phyloP scores from a whole-genome alignment of 2,329 filamentous ascomycete species.

The Thielaviopsis euricoi region DNA sequence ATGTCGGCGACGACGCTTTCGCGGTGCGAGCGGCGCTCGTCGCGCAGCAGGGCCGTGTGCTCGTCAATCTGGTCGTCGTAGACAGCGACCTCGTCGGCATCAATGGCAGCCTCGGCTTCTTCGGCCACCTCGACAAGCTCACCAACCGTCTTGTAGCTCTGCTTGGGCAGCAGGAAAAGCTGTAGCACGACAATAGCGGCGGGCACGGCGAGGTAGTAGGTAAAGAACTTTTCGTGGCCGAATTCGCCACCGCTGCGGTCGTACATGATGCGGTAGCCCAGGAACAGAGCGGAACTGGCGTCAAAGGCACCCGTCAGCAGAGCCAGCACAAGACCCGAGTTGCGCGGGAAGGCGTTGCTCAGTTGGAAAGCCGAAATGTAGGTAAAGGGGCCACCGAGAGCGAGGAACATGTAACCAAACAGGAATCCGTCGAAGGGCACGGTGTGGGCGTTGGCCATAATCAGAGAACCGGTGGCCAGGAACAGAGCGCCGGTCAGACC shows the following conservation, averaged over 20 bases:
- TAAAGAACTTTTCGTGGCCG: constrained; percentile 52
- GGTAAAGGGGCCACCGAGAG: constrained; percentile 63
- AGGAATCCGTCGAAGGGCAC: constrained; percentile 61
- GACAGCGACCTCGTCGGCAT: constrained; percentile 19
- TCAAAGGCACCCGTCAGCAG: constrained; percentile 71
- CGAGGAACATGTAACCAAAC: constrained; percentile 57
- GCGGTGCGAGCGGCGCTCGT: constrained; percentile 42
- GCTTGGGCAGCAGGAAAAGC: constrained; percentile 53
- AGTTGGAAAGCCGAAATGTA: constrained; percentile 76
- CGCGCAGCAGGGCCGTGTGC: constrained; percentile 34
- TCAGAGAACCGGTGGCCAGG: constrained; percentile 50
- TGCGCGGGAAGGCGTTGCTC: constrained; percentile 64
- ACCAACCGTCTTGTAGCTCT: constrained; percentile 71
- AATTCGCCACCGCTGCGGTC: constrained; percentile 38
- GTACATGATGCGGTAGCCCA: constrained; percentile 57
- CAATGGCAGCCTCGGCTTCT: constrained; percentile 23
- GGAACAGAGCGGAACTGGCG: constrained; percentile 61
- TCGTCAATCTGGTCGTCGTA: constrained; percentile 42
- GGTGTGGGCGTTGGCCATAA: constrained; percentile 51
- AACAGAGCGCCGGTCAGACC: constrained; percentile 55
- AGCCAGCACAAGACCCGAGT: constrained; percentile 65
- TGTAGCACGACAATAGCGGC: constrained; percentile 48
- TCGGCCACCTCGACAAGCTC: constrained; percentile 65
- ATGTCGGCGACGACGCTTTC: constrained; percentile 54
- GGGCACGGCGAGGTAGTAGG: constrained; percentile 55